Percentiles rank a stretch among this genome's conserved stretches.
Conservation (phyloP, 2,329 filamentous ascomycete genomes). For the Colletotrichum cuscutae region DNA sequence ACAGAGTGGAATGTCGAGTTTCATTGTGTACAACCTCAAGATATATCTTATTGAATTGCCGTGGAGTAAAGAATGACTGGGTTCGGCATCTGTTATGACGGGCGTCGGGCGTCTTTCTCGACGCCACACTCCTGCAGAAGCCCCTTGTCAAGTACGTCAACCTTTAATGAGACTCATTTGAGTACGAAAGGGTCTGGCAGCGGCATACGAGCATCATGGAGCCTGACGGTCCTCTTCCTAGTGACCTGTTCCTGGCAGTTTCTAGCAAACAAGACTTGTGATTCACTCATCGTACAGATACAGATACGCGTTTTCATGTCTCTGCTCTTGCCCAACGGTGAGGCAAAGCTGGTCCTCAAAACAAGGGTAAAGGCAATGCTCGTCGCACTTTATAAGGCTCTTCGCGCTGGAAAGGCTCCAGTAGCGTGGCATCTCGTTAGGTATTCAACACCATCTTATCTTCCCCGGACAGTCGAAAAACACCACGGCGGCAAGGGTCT, state of each 20-base stretch:
- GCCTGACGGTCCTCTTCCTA: not conserved
- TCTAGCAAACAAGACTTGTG: not conserved
- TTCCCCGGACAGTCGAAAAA: not conserved
- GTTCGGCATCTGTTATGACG: conserved; percentile 3
- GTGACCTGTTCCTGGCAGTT: not conserved
- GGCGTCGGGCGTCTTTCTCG: not conserved
- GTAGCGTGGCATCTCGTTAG: not conserved
- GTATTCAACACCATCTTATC: not conserved
- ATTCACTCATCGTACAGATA: not conserved
- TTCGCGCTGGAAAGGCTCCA: not conserved
- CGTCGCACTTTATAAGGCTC: not conserved
- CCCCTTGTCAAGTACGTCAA: not conserved
- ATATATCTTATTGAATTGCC: not conserved
- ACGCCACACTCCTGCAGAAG: not conserved
- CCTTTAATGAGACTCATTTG: not conserved
- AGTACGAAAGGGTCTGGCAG: too few relatives aligned
- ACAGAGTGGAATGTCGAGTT: too few relatives aligned
- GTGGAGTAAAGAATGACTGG: not conserved
- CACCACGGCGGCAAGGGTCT: not conserved
- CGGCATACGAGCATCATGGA: not conserved
- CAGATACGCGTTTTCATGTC: not conserved
- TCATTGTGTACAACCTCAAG: not conserved
- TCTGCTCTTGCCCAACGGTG: not conserved
- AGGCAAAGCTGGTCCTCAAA: not conserved
- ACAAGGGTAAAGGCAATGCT: not conserved